Conservation (phyloP, 768 basidiomycete genomes). For the Psilocybe tampanensis region DNA sequence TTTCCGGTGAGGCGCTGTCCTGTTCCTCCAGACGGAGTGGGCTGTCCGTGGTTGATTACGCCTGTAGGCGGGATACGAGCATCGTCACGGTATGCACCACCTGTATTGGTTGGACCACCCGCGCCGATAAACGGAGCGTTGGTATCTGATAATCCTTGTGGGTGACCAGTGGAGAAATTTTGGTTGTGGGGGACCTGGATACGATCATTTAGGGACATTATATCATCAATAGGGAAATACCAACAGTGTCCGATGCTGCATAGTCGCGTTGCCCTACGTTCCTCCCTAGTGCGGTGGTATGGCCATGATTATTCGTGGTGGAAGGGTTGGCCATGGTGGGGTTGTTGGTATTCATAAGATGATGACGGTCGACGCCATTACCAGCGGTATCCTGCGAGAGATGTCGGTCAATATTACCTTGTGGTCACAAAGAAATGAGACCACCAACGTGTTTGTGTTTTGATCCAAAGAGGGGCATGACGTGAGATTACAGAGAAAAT, state of each 20-base stretch:
- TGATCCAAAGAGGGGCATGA: constrained; percentile 35
- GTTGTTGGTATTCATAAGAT: no score
- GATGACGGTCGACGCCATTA: not conserved
- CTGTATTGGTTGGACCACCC: not conserved
- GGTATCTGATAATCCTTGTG: not conserved
- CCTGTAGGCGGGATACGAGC: constrained; percentile 24
- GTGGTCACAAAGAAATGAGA: not conserved
- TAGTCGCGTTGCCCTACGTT: no score
- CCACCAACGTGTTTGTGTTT: constrained; percentile 19
- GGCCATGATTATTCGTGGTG: no score
- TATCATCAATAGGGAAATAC: no score
- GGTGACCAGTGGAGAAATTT: not conserved
- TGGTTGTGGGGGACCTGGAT: no score
- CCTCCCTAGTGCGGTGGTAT: no score
- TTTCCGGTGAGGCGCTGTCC: constrained; percentile 45
- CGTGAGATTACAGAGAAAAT: not conserved
- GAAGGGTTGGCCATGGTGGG: no score
- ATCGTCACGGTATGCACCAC: constrained; percentile 8
- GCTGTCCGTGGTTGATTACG: constrained; percentile 19
- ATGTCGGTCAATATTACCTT: no score
- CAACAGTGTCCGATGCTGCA: no score
- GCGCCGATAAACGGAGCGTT: not conserved
- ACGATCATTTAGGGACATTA: no score
- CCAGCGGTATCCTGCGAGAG: constrained; percentile 1
- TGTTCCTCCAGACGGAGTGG: constrained; percentile 18